A percentile compares a stretch with the other conserved stretches of the same genome.
These are phyloP conservation scores for Dendrobium nobile DNA, from an alignment of 106 monocot species.

Conservation along the genomic window DNA sequence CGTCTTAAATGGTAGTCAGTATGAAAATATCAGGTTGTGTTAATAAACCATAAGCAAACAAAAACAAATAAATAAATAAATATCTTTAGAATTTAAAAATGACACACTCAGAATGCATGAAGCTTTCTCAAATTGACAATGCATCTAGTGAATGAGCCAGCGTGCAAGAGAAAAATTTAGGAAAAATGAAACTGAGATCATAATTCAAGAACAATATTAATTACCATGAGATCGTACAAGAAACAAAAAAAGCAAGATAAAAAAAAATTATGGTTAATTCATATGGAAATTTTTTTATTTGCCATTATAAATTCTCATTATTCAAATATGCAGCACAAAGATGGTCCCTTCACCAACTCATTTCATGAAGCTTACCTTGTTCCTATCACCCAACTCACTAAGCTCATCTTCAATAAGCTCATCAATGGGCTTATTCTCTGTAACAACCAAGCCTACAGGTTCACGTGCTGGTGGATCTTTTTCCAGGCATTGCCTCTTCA, in stretches of 20 bases:
- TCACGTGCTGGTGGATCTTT: slow-evolving; percentile 13
- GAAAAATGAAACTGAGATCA: not conserved
- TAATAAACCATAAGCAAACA: not conserved
- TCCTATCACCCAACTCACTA: slow-evolving; percentile 68
- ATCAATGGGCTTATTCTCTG: slow-evolving; percentile 61
- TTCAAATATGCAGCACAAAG: not conserved
- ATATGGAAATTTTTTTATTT: not conserved
- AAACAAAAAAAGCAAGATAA: not conserved
- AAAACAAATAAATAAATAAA: not conserved
- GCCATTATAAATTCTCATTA: not conserved
- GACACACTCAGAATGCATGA: not conserved
- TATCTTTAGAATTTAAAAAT: not conserved
- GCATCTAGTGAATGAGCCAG: not conserved
- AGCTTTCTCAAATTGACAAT: not conserved
- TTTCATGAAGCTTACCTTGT: slow-evolving; percentile 54
- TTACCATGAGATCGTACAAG: not conserved
- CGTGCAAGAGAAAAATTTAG: not conserved
- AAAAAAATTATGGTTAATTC: not conserved
- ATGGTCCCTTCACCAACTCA: not conserved
- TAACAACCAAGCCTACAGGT: slow-evolving; percentile 8
- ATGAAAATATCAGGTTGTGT: not conserved
- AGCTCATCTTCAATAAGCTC: slow-evolving; percentile 90
- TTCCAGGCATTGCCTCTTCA: slow-evolving; percentile 50
- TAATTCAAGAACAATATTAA: not conserved
- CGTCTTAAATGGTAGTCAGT: not conserved